Evolutionary conservation across 768 basidiomycete species (phyloP).

Genomic region (Gelatoporia subvermispora): DNA sequence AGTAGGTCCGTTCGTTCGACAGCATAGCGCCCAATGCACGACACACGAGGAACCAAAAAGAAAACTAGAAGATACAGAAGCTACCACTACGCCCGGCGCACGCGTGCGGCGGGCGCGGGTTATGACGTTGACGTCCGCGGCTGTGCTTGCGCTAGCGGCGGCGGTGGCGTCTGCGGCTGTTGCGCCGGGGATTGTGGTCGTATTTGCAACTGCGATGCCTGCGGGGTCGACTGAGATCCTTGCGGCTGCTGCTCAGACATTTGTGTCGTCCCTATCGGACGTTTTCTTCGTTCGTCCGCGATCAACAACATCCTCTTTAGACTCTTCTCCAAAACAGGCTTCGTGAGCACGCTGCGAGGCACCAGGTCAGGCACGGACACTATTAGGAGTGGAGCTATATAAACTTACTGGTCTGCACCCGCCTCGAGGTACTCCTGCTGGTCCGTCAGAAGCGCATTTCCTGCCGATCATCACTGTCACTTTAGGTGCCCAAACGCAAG

Average conservation of each 20-base stretch:
- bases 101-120: too few species aligned
- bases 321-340: constrained; percentile 66
- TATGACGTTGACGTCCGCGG: too few species aligned
- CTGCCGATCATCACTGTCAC: constrained; percentile 5
- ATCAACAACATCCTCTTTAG: constrained; percentile 37
- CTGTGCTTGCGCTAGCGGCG: too few species aligned
- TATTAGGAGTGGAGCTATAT: not conserved
- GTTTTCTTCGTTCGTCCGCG: constrained; percentile 36
- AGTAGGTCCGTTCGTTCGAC: too few species aligned
- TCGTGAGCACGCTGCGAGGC: constrained; percentile 59
- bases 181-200: constrained; percentile 2
- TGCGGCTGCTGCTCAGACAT: constrained; percentile 2
- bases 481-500: not conserved
- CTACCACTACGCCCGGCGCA: too few species aligned
- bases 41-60: too few species aligned
- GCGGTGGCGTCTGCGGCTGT: not conserved
- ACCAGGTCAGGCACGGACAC: not conserved
- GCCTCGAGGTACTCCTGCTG: constrained; percentile 74
- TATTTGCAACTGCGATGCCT: not conserved
- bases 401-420: constrained; percentile 65
- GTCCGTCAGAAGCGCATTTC: constrained; percentile 39
- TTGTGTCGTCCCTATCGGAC: constrained; percentile 3
- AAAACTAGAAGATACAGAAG: too few species aligned
- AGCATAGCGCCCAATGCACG: too few species aligned
- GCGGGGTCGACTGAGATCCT: not conserved